A percentile compares a stretch with the other conserved stretches of the same genome.
These are phyloP conservation scores for Cadophora luteo-olivacea DNA, from an alignment of 2,329 filamentous ascomycete species.

Conservation along the genomic window DNA sequence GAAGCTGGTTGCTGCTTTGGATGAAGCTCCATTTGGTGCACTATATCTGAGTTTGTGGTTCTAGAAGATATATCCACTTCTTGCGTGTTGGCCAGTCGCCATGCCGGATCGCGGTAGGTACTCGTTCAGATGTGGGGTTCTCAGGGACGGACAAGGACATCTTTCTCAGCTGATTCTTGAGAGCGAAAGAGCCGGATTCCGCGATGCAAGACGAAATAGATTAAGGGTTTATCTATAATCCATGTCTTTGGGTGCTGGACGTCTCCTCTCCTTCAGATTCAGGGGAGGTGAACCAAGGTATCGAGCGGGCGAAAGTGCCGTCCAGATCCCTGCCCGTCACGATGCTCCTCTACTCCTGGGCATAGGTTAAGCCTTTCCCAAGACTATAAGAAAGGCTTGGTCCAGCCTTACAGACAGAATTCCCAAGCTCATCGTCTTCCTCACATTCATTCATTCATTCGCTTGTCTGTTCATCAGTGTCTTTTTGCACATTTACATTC, in stretches of 20 bases:
- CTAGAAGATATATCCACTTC: neutral
- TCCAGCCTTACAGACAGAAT: neutral
- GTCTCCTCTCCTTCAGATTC: neutral
- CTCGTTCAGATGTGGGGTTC: neutral
- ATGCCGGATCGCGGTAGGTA: neutral
- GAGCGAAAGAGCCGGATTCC: neutral
- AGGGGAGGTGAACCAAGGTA: slow-evolving; percentile 6
- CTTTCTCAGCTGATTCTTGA: neutral
- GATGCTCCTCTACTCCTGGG: neutral
- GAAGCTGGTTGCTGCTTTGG: neutral
- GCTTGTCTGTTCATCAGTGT: slow-evolving; percentile 10
- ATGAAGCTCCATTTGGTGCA: neutral
- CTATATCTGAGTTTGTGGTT: slow-evolving; percentile 15
- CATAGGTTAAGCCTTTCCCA: slow-evolving; percentile 10
- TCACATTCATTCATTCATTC: slow-evolving; percentile 22
- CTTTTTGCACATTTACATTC: slow-evolving; percentile 15
- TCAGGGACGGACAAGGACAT: neutral
- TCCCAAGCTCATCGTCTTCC: slow-evolving; percentile 12
- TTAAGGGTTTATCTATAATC: slow-evolving; percentile 8
- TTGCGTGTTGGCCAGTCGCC: neutral
- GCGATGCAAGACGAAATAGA: neutral
- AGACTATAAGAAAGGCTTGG: slow-evolving; percentile 25
- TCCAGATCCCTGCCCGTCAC: neutral
- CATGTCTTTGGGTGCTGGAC: slow-evolving; percentile 3
- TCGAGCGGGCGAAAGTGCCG: slow-evolving; percentile 8